Conservation (phyloP, 176 grass and related monocot species). For the Bolboschoenus planiculmis region DNA sequence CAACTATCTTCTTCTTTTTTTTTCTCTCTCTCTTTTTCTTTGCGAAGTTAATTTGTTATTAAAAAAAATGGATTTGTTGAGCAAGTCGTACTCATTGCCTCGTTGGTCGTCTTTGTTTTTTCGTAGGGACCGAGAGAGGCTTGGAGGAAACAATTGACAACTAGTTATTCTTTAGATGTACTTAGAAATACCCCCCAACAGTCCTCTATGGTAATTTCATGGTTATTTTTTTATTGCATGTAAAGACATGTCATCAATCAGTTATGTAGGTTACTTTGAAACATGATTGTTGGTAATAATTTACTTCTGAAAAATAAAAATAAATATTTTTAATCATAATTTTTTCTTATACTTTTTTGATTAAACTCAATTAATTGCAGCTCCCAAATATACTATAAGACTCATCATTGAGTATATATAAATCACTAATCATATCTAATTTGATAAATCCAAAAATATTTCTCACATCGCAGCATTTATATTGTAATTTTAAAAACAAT, state of each 20-base stretch:
- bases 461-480: background rate
- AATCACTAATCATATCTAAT: no score
- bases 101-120: constrained; percentile 11
- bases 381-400: no score
- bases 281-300: background rate
- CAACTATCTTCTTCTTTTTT: background rate
- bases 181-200: background rate
- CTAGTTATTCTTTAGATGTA: background rate
- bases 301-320: no score
- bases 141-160: constrained; percentile 4
- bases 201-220: background rate
- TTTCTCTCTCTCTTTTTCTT: no score
- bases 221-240: background rate
- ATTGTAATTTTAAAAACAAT: background rate
- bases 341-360: no score
- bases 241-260: background rate
- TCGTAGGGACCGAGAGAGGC: background rate
- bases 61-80: constrained; percentile 22
- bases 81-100: constrained; percentile 17
- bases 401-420: no score
- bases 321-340: no score
- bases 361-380: no score
- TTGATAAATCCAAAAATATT: background rate
- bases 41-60: background rate
- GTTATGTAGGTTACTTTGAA: background rate